phyloP scores from a whole-genome alignment of 1,139 yeast species.

The Hansenula lynferdii region DNA sequence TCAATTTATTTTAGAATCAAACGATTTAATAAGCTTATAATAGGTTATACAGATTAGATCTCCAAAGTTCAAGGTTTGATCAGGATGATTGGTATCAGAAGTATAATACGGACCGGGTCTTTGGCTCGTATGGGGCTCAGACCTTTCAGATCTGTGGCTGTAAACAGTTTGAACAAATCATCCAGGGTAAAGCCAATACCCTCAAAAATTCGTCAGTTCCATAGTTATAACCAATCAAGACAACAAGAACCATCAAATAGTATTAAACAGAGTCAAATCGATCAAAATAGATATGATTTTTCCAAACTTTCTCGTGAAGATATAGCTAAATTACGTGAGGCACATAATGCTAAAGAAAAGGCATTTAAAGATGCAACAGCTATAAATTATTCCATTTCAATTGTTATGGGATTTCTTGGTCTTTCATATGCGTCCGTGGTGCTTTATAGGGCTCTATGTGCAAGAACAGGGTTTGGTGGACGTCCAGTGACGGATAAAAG shows the following conservation, averaged over 20 bases:
- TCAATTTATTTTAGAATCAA: too few relatives aligned
- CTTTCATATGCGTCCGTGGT: slow-evolving; percentile 92
- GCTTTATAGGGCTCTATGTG: slow-evolving; percentile 84
- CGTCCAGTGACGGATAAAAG: slow-evolving; percentile 83
- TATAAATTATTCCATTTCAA: slow-evolving; percentile 66
- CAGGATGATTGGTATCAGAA: too few relatives aligned
- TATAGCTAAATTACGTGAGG: slow-evolving; percentile 27
- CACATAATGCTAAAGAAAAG: slow-evolving; percentile 27
- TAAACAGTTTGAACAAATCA: too few relatives aligned
- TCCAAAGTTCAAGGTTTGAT: too few relatives aligned
- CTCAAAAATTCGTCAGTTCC: background rate
- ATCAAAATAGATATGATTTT: too few relatives aligned
- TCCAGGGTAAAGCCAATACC: background rate
- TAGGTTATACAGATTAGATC: too few relatives aligned
- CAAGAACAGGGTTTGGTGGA: slow-evolving; percentile 96
- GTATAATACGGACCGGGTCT: too few relatives aligned
- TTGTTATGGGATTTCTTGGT: slow-evolving; percentile 70
- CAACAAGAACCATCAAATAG: background rate
- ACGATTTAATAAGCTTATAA: too few relatives aligned
- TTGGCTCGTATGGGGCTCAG: too few relatives aligned
- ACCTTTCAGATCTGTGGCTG: too few relatives aligned
- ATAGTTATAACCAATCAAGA: too few relatives aligned
- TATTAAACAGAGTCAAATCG: too few relatives aligned
- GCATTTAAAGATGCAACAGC: slow-evolving; percentile 42
- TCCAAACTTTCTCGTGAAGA: slow-evolving; percentile 14